A percentile compares a stretch with the other conserved stretches of the same genome.
These are phyloP conservation scores for Corymbia maculata DNA, from an alignment of 345 rosid species.

Conservation along the genomic window DNA sequence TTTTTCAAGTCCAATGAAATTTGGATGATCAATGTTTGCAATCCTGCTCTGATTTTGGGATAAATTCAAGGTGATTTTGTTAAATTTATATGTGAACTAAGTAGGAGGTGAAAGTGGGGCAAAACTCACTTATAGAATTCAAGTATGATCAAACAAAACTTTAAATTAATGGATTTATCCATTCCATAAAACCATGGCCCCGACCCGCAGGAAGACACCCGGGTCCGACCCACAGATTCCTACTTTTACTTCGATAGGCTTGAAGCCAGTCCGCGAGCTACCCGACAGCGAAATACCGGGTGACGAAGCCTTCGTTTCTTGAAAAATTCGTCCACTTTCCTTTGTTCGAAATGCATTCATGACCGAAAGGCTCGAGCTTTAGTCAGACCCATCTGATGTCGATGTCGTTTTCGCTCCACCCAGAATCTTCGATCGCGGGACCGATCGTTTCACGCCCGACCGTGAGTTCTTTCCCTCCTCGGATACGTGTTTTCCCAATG, in stretches of 20 bases:
- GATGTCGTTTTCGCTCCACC: constrained; percentile 6
- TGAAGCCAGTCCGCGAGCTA: background rate
- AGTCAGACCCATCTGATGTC: constrained; percentile 11
- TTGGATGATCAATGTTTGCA: background rate
- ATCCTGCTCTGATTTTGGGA: background rate
- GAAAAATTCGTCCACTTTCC: background rate
- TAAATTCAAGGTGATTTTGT: background rate
- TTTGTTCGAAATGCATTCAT: background rate
- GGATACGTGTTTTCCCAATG: background rate
- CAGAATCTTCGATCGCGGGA: background rate
- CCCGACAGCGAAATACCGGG: background rate
- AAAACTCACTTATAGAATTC: background rate
- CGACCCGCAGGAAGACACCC: background rate
- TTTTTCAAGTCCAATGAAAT: background rate
- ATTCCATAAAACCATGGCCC: background rate
- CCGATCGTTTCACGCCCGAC: background rate
- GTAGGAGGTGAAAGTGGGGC: background rate
- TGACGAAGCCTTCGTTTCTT: background rate
- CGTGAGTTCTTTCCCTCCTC: background rate
- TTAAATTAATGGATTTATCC: background rate
- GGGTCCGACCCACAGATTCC: background rate
- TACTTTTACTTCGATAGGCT: background rate
- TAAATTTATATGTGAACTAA: background rate
- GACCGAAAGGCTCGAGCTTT: background rate
- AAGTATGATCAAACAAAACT: background rate